Conservation (phyloP, 2,329 filamentous ascomycete genomes). For the Alternaria sp. region DNA sequence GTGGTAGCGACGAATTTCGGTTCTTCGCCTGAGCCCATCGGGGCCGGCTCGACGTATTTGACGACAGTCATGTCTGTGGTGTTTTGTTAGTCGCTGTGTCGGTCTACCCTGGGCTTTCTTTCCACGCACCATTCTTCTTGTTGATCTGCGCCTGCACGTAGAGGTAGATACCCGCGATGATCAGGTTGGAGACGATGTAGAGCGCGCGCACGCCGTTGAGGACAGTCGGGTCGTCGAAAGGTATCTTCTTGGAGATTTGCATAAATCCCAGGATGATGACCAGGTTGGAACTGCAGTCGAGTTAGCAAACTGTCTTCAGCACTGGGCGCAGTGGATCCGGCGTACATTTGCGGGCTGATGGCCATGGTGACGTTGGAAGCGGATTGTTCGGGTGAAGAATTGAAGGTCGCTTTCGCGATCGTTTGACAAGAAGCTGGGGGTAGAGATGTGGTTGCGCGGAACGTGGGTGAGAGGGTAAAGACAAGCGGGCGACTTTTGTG, state of each 20-base stretch:
- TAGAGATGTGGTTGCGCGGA: conserved; percentile 16
- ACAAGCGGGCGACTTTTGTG: conserved; percentile 29
- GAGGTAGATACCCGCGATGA: conserved; percentile 84
- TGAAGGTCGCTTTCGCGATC: background rate
- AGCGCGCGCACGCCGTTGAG: conserved; percentile 68
- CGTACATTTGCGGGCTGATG: conserved; percentile 48
- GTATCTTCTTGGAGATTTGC: conserved; percentile 95
- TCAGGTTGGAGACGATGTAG: conserved; percentile 75
- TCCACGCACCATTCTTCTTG: conserved; percentile 87
- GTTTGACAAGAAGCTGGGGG: background rate
- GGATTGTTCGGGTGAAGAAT: background rate
- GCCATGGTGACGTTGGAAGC: conserved; percentile 35
- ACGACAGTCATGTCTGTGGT: conserved; percentile 86
- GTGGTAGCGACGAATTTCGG: conserved; percentile 96
- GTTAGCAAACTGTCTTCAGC: conserved; percentile 32
- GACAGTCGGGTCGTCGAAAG: conserved; percentile 85
- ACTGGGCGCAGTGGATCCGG: background rate
- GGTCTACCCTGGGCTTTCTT: background rate
- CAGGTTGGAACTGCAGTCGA: conserved; percentile 41
- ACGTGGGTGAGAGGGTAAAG: conserved; percentile 16
- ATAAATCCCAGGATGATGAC: conserved; percentile 72
- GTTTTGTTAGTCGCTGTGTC: conserved; percentile 18
- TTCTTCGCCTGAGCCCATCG: conserved; percentile 92
- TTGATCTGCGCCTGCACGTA: conserved; percentile 87
- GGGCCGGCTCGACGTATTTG: conserved; percentile 96